phyloP scores from a whole-genome alignment of 2,329 filamentous ascomycete species.

The Bisporella sp. region DNA sequence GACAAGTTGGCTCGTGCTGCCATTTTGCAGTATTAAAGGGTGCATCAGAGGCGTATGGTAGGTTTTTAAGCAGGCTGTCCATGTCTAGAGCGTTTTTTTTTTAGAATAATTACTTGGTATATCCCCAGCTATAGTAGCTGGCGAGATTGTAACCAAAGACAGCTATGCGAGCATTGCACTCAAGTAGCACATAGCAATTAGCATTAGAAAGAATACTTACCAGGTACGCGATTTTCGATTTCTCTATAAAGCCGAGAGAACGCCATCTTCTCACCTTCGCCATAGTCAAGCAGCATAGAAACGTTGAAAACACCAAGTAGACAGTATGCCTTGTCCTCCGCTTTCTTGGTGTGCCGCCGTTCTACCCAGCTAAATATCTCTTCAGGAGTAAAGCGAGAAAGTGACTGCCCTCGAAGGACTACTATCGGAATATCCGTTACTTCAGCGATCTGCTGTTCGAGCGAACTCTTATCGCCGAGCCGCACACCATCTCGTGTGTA shows the following conservation, averaged over 20 bases:
- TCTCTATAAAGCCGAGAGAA: conserved; percentile 6
- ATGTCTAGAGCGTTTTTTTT: conserved; percentile 5
- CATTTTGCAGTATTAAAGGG: conserved; percentile 6
- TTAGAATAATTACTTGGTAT: conserved; percentile 4
- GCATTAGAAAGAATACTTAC: conserved; percentile 4
- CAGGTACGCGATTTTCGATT: conserved; percentile 5
- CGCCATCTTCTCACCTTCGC: conserved; percentile 5
- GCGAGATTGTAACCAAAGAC: conserved; percentile 2
- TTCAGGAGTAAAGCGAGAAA: conserved; percentile 4
- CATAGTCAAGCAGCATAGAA: conserved; percentile 6
- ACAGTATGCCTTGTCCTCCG: conserved; percentile 5
- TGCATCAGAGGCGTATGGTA: conserved; percentile 4
- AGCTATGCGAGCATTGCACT: conserved; percentile 1
- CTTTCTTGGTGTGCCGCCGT: conserved; percentile 2
- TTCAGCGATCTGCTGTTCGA: conserved; percentile 3
- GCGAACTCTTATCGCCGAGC: conserved; percentile 7
- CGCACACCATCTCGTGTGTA: conserved; percentile 2
- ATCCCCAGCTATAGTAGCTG: conserved; percentile 4
- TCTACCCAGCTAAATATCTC: conserved; percentile 5
- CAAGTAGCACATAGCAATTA: conserved; percentile 1
- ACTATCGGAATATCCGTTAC: conserved; percentile 6
- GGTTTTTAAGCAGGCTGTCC: conserved; percentile 2
- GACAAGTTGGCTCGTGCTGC: conserved; percentile 6
- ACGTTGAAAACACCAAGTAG: conserved; percentile 5
- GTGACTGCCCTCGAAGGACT: conserved; percentile 4